Percentiles rank a stretch among this genome's conserved stretches.
These are phyloP conservation scores for Ophiostoma australiae DNA, from an alignment of 2,329 filamentous ascomycete species.

Conservation along the genomic window DNA sequence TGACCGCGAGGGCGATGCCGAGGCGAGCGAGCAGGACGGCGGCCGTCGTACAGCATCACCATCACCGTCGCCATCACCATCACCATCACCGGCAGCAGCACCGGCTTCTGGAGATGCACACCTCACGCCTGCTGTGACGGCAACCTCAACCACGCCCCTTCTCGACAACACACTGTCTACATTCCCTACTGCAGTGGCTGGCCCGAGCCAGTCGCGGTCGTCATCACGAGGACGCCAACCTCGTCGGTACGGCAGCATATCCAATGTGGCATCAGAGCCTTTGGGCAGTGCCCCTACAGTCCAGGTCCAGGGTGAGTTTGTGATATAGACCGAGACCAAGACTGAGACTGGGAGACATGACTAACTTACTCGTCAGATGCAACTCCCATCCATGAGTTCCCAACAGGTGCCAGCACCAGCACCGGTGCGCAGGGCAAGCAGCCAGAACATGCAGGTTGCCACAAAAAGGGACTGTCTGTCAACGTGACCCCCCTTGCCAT, in stretches of 20 bases:
- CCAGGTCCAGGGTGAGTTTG: constrained; percentile 7
- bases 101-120: background rate
- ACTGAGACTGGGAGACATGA: background rate
- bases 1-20: constrained; percentile 6
- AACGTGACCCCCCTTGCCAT: background rate
- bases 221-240: constrained; percentile 12
- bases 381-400: background rate
- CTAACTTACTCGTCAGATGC: constrained; percentile 1
- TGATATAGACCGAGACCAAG: no score
- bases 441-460: background rate
- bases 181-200: constrained; percentile 1
- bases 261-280: constrained; percentile 7
- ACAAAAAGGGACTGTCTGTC: background rate
- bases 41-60: background rate
- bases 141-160: constrained; percentile 16
- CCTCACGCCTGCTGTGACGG: constrained; percentile 15
- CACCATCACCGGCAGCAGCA: background rate
- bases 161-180: constrained; percentile 10
- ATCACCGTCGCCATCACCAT: background rate
- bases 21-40: background rate
- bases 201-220: background rate
- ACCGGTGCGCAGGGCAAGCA: background rate
- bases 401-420: background rate
- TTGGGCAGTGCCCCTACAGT: constrained; percentile 12
- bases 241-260: constrained; percentile 17